Percentiles rank a stretch among this genome's conserved stretches.
Evolutionary conservation across 495 filamentous ascomycete species (phyloP).

Genomic region (Pyrenula massariospora): DNA sequence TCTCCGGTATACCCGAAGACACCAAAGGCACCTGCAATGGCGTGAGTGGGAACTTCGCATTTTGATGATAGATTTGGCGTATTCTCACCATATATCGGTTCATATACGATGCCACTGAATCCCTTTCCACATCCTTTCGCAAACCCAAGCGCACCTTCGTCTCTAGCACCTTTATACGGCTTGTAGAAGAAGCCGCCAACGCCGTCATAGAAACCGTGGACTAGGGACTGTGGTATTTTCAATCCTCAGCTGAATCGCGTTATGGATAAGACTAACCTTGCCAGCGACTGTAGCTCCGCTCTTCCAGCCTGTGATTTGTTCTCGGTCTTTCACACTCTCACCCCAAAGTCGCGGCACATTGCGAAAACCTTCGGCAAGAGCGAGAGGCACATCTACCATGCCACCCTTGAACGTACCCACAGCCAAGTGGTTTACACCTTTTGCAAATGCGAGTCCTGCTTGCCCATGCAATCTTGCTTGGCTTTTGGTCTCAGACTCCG

Average conservation of each 20-base stretch:
- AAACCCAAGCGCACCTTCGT: slow-evolving; percentile 47
- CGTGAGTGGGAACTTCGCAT: not conserved
- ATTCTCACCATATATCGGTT: slow-evolving; percentile 27
- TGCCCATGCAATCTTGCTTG: slow-evolving; percentile 7
- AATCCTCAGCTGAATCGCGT: not conserved
- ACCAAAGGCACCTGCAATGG: slow-evolving; percentile 12
- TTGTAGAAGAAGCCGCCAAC: slow-evolving; percentile 58
- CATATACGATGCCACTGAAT: slow-evolving; percentile 59
- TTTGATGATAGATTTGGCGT: not conserved
- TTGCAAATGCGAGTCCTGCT: slow-evolving; percentile 17
- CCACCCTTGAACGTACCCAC: slow-evolving; percentile 22
- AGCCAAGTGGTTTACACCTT: slow-evolving; percentile 21
- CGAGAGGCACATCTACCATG: slow-evolving; percentile 58
- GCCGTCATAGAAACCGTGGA: slow-evolving; percentile 62
- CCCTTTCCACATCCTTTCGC: slow-evolving; percentile 64
- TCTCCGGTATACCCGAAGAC: slow-evolving; percentile 16
- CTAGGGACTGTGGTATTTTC: slow-evolving; percentile 40
- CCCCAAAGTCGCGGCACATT: slow-evolving; percentile 74
- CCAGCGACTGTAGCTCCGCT: slow-evolving; percentile 19
- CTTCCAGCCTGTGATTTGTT: slow-evolving; percentile 23
- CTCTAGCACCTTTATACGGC: slow-evolving; percentile 49
- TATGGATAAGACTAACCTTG: slow-evolving; percentile 3
- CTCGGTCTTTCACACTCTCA: slow-evolving; percentile 32
- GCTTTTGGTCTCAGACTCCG: slow-evolving; percentile 1
- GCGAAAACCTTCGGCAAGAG: slow-evolving; percentile 70